Evolutionary conservation across 371 early-diverging fungal species (phyloP).

Genomic region (Haplosporangium sp.): DNA sequence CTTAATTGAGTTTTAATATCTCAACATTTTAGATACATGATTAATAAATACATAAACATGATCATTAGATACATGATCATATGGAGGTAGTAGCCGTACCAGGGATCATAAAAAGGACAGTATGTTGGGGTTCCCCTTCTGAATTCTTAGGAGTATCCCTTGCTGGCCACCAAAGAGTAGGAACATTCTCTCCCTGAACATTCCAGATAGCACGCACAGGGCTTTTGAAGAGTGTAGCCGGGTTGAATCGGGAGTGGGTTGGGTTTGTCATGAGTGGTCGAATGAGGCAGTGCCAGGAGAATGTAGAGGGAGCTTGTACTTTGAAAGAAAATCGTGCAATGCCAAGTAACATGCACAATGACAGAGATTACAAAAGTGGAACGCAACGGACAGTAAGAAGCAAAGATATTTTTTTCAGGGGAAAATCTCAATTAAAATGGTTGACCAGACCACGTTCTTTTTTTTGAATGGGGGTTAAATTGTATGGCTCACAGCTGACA

Average conservation of each 20-base stretch:
- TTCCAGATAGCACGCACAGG: slow-evolving; percentile 65
- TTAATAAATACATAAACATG: not conserved
- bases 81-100: slow-evolving; percentile 16
- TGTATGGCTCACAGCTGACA: slow-evolving; percentile 10
- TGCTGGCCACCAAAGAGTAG: slow-evolving; percentile 69
- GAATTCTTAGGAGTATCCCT: slow-evolving; percentile 11
- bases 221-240: slow-evolving; percentile 49
- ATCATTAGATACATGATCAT: not conserved
- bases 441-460: no score
- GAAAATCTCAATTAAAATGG: not conserved
- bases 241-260: slow-evolving; percentile 19
- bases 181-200: slow-evolving; percentile 61
- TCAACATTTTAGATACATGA: not conserved
- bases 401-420: not conserved
- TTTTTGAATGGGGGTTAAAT: not conserved
- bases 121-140: slow-evolving; percentile 35
- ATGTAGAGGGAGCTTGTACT: not conserved
- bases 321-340: slow-evolving; percentile 3
- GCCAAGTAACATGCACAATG: not conserved
- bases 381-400: not conserved
- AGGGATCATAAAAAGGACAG: slow-evolving; percentile 67
- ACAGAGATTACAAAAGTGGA: not conserved
- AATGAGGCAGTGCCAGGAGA: not conserved
- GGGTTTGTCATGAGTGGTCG: slow-evolving; percentile 18
- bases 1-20: not conserved